These are phyloP conservation scores for Colletotrichum acutatum DNA, from an alignment of 2,329 filamentous ascomycete genomes.

Conservation along the genomic window DNA sequence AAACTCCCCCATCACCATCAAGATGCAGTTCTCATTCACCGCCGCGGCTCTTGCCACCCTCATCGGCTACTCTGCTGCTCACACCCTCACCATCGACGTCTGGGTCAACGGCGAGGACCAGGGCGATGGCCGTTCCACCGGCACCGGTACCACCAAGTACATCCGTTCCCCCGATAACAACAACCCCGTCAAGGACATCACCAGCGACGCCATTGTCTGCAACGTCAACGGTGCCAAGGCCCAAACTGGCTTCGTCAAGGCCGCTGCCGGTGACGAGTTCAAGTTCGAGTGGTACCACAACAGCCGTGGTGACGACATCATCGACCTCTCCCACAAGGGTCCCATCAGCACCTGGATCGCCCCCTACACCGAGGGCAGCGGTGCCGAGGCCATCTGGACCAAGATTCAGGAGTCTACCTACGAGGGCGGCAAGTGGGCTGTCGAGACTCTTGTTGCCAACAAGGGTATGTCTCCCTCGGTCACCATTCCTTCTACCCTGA, in stretches of 20 bases:
- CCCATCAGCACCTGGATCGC: constrained; percentile 66
- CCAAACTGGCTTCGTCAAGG: constrained; percentile 51
- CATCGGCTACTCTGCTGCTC: constrained; percentile 53
- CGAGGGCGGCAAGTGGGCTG: constrained; percentile 54
- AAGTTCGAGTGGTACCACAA: constrained; percentile 64
- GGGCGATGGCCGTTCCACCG: constrained; percentile 39
- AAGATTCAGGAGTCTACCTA: constrained; percentile 52
- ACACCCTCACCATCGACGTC: constrained; percentile 58
- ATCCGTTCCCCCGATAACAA: constrained; percentile 58
- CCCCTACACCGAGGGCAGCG: constrained; percentile 51
- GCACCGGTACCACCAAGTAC: constrained; percentile 52
- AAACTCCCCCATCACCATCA: constrained; percentile 34
- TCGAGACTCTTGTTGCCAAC: constrained; percentile 58
- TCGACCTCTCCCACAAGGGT: constrained; percentile 63
- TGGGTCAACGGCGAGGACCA: constrained; percentile 59
- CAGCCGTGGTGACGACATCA: constrained; percentile 61
- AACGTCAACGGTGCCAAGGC: constrained; percentile 54
- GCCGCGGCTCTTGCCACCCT: constrained; percentile 43
- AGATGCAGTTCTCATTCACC: constrained; percentile 47
- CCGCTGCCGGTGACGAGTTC: constrained; percentile 59
- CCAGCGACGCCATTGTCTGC: constrained; percentile 53
- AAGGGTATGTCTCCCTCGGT: constrained; percentile 58
- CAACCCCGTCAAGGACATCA: constrained; percentile 57
- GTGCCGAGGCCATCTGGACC: constrained; percentile 63
- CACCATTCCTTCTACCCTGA: constrained; percentile 56